Percentiles rank a stretch among this genome's conserved stretches.
Evolutionary conservation across 495 filamentous ascomycete species (phyloP).

Genomic region (Podospora sp.): DNA sequence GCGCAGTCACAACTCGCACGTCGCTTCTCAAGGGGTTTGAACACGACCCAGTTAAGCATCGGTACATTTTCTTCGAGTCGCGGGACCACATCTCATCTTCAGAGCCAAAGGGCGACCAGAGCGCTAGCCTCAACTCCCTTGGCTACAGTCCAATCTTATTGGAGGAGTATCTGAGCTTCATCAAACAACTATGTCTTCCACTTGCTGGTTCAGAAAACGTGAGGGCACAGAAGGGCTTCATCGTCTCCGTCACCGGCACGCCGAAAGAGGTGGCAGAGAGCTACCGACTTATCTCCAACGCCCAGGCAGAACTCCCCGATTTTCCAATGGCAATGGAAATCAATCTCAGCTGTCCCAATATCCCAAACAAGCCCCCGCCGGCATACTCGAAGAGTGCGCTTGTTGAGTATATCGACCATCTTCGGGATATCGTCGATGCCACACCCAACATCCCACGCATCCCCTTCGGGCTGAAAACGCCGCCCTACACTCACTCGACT

Average conservation of each 20-base stretch:
- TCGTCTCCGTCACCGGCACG: constrained; percentile 69
- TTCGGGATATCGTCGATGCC: constrained; percentile 24
- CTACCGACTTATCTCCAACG: constrained; percentile 40
- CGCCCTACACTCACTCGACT: constrained; percentile 67
- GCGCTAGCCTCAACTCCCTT: constrained; percentile 68
- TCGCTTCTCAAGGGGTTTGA: constrained; percentile 60
- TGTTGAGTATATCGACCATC: constrained; percentile 47
- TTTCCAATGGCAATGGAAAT: constrained; percentile 63
- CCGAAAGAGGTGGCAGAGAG: constrained; percentile 51
- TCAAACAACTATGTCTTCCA: constrained; percentile 32
- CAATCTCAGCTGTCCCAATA: constrained; percentile 77
- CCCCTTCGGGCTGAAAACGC: constrained; percentile 65
- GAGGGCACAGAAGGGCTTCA: constrained; percentile 57
- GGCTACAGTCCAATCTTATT: constrained; percentile 72
- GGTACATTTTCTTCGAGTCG: constrained; percentile 64
- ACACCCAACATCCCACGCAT: constrained; percentile 25
- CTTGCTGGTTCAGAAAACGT: constrained; percentile 32
- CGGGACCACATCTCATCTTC: constrained; percentile 41
- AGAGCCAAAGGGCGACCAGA: constrained; percentile 21
- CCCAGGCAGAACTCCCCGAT: background rate
- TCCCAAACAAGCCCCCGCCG: constrained; percentile 64
- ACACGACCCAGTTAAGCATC: constrained; percentile 62
- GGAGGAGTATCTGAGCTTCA: constrained; percentile 62
- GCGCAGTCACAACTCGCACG: constrained; percentile 71
- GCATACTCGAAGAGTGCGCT: constrained; percentile 59